Percentiles rank a stretch among this genome's conserved stretches.
Evolutionary conservation across 1,284 basidiomycete genomes (phyloP).

Genomic region (Cryptococcus maquisensis): DNA sequence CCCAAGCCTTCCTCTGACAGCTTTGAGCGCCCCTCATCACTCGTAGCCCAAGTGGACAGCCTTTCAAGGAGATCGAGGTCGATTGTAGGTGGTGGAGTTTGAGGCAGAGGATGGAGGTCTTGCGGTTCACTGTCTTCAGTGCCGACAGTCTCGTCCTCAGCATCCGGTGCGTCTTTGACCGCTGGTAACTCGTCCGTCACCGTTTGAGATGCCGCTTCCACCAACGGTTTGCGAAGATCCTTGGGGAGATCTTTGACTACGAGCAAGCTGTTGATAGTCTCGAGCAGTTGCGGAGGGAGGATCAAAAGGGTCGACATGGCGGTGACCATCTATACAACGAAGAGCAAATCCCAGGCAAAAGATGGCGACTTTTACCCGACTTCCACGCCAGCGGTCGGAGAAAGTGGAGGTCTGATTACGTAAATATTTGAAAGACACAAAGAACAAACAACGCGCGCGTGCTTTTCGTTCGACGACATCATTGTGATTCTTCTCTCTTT

Average conservation of each 20-base stretch:
- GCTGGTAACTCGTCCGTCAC: not conserved
- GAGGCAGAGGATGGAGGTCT: not conserved
- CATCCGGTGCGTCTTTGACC: not conserved
- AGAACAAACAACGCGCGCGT: not conserved
- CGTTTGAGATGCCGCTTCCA: not conserved
- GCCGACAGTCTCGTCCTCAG: not conserved
- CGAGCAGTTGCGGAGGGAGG: slow-evolving; percentile 33
- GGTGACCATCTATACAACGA: too few relatives aligned
- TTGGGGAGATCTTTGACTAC: slow-evolving; percentile 14
- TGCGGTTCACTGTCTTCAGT: not conserved
- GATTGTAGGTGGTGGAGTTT: slow-evolving; percentile 4
- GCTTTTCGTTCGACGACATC: not conserved
- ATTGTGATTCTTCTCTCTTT: not conserved
- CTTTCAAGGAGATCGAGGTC: slow-evolving; percentile 5
- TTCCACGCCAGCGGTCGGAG: too few relatives aligned
- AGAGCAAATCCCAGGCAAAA: too few relatives aligned
- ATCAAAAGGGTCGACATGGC: slow-evolving; percentile 24
- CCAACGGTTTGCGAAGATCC: slow-evolving; percentile 3
- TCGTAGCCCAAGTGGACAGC: slow-evolving; percentile 12
- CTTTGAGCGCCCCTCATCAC: not conserved
- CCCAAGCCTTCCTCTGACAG: not conserved
- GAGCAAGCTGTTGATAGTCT: slow-evolving; percentile 23
- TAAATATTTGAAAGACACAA: not conserved
- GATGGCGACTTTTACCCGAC: too few relatives aligned
- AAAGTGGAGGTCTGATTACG: not conserved